These are phyloP conservation scores for Blastocystis sp. DNA, from an alignment of 352 stramenopile species.

Conservation along the genomic window DNA sequence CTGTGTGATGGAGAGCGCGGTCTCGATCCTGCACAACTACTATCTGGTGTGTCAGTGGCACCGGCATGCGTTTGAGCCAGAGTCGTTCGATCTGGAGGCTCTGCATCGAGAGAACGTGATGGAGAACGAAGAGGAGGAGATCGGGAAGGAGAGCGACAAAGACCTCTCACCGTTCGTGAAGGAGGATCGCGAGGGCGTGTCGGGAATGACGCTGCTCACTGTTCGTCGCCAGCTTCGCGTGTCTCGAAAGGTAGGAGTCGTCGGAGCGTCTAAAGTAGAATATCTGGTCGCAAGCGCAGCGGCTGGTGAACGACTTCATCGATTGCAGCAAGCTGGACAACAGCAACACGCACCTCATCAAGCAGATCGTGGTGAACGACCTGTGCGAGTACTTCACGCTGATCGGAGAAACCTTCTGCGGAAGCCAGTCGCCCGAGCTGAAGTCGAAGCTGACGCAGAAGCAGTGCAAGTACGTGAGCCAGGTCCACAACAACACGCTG, in stretches of 20 bases:
- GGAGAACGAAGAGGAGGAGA: constrained; percentile 53
- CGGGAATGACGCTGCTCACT: not conserved
- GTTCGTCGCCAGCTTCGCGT: constrained; percentile 41
- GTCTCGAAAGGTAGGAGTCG: not conserved
- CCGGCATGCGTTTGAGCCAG: not conserved
- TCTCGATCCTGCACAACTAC: constrained; percentile 11
- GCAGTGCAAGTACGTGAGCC: constrained; percentile 30
- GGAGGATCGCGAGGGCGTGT: constrained; percentile 23
- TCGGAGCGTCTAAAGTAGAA: not conserved
- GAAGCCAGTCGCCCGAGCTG: constrained; percentile 33
- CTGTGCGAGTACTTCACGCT: constrained; percentile 35
- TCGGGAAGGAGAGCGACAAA: constrained; percentile 14
- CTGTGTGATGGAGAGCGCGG: not conserved
- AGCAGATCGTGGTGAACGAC: constrained; percentile 45
- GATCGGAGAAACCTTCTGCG: constrained; percentile 32
- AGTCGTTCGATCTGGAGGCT: not conserved
- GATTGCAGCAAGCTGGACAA: constrained; percentile 51
- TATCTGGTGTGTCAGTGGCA: constrained; percentile 57
- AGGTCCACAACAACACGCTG: constrained; percentile 23
- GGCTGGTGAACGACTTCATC: constrained; percentile 34
- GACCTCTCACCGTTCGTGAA: constrained; percentile 3
- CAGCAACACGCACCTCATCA: constrained; percentile 8
- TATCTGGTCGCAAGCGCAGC: constrained; percentile 19
- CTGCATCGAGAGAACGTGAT: constrained; percentile 32
- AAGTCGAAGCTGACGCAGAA: constrained; percentile 43